Evolutionary conservation across 768 basidiomycete species (phyloP), one percentile per base, ranked within the genome.

Genomic region (Xerocomus brunneocitrinus): DNA sequence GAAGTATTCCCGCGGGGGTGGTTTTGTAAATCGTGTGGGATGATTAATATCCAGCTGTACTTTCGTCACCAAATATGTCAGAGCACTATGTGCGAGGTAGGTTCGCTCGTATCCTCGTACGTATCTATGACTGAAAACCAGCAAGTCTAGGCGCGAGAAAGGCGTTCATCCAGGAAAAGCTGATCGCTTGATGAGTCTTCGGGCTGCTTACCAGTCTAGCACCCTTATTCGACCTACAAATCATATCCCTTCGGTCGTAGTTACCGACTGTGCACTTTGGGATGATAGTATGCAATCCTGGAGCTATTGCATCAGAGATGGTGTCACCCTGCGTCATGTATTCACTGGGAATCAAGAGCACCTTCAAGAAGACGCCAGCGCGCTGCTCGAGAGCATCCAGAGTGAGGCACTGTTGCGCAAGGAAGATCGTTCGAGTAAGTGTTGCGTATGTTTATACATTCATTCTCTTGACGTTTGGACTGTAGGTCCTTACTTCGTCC

Each of bases 21-120:
- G 80, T 74, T 71, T 53, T 82, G 81, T 54, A 52, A 25, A 2
- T 47, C 55, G 0, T 82, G 81, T 52, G 80, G 80, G 25, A 70
- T 75, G 60, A 61, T 82, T 25, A 82, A 80, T 46, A 71, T 71
- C 42, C 76, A 80, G 58, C 56, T 54, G 12, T 66, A 68, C 43
- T 68, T 82, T 65, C 71, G 81, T 50, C 76, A 79, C 56, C 70
- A 78, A 44, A 66, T 69, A 56, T 83, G 81, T 60, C 57, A 61
- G 12, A 76, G 76, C 53, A 58, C 65, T 3, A 45, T 28, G 1
- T 82, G 80, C 57, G 59, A 65, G 67, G 78, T 78, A 53, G 42
- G 67, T 62, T 42, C 39, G 3, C 35, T 31, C 31, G 32, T 34
- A 22, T 24, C 8, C 47, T 13, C 25, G 3, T 16, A 4, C 14